These are phyloP conservation scores for Rutstroemia sp. DNA, from an alignment of 2,329 filamentous ascomycete genomes.

Conservation along the genomic window DNA sequence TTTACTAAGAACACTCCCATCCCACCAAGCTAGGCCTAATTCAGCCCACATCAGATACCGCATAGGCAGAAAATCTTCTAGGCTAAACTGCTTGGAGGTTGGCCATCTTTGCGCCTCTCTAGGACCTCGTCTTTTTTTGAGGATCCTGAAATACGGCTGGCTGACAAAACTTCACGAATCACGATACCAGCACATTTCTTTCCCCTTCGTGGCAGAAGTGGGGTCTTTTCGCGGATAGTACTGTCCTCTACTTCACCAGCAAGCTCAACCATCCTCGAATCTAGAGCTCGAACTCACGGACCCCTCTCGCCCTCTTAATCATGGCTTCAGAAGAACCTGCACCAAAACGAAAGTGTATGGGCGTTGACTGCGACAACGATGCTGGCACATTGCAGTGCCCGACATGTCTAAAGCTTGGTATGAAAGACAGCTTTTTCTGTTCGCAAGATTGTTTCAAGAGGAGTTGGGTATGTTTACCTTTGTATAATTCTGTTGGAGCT, in stretches of 20 bases:
- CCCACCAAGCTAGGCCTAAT: neutral
- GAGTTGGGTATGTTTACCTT: slow-evolving; percentile 72
- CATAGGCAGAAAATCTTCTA: neutral
- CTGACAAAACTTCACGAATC: neutral
- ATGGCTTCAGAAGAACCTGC: slow-evolving; percentile 37
- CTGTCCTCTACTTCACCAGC: neutral
- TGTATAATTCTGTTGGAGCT: neutral
- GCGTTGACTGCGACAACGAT: slow-evolving; percentile 78
- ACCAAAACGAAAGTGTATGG: slow-evolving; percentile 65
- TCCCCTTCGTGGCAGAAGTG: no score
- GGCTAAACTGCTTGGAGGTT: neutral
- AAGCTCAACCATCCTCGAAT: neutral
- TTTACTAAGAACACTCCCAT: neutral
- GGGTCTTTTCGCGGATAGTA: no score
- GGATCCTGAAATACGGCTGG: neutral
- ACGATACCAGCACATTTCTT: no score
- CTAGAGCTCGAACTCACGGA: no score
- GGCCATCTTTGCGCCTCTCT: neutral
- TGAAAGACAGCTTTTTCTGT: slow-evolving; percentile 91
- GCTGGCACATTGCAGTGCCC: slow-evolving; percentile 86
- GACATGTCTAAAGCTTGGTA: slow-evolving; percentile 83
- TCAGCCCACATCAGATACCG: neutral
- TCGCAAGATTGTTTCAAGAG: slow-evolving; percentile 98
- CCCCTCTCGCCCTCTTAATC: neutral
- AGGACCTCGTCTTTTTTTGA: neutral